Conservation (phyloP, 2,329 filamentous ascomycete genomes). For the Colletotrichum gigasporum region DNA sequence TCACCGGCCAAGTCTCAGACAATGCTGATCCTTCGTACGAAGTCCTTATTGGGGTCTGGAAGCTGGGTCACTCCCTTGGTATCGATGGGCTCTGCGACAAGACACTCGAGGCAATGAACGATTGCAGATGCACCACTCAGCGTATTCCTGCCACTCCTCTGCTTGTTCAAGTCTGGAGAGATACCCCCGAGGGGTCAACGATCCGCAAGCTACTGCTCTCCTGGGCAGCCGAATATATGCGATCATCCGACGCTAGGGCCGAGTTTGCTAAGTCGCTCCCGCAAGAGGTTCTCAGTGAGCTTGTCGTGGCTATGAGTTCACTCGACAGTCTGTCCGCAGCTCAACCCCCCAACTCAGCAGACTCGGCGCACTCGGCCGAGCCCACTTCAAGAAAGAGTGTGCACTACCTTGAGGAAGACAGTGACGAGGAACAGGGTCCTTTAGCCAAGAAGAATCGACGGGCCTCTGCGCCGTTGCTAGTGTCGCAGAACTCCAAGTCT, state of each 20-base stretch:
- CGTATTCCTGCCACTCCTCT: slow-evolving; percentile 67
- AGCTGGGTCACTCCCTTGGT: slow-evolving; percentile 60
- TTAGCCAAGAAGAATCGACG: slow-evolving; percentile 54
- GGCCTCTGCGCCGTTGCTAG: slow-evolving; percentile 44
- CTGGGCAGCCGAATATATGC: slow-evolving; percentile 72
- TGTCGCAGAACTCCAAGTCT: slow-evolving; percentile 16
- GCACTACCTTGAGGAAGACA: slow-evolving; percentile 57
- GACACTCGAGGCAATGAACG: slow-evolving; percentile 65
- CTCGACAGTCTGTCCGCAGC: slow-evolving; percentile 52
- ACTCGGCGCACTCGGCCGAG: slow-evolving; percentile 32
- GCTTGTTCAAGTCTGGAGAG: slow-evolving; percentile 69
- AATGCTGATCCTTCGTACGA: slow-evolving; percentile 61
- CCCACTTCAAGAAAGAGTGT: slow-evolving; percentile 53
- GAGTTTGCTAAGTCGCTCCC: slow-evolving; percentile 70
- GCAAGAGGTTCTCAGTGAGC: slow-evolving; percentile 69
- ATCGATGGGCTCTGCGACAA: slow-evolving; percentile 66
- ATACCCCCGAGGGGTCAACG: slow-evolving; percentile 68
- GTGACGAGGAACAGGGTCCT: slow-evolving; percentile 48
- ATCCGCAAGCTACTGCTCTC: slow-evolving; percentile 66
- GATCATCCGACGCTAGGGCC: slow-evolving; percentile 62
- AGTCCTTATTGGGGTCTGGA: slow-evolving; percentile 64
- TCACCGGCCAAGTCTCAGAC: slow-evolving; percentile 58
- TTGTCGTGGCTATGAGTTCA: slow-evolving; percentile 70
- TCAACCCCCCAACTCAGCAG: slow-evolving; percentile 38
- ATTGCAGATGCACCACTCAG: slow-evolving; percentile 61